phyloP scores from a whole-genome alignment of 2,329 filamentous ascomycete species.

The Emergomyces orientalis region DNA sequence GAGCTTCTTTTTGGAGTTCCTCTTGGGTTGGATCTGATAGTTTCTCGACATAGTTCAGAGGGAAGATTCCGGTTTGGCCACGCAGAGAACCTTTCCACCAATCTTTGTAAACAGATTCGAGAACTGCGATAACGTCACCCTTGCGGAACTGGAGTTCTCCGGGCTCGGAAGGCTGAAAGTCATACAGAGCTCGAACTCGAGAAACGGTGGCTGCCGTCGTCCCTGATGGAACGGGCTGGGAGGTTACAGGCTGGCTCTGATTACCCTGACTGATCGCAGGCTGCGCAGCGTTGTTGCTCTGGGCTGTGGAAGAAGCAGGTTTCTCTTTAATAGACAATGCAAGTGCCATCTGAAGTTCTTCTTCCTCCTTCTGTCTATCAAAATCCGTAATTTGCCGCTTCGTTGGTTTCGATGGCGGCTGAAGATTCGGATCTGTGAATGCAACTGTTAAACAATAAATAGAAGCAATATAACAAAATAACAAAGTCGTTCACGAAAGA shows the following conservation, averaged over 20 bases:
- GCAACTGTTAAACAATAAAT: slow-evolving; percentile 16
- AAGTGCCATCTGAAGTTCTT: slow-evolving; percentile 92
- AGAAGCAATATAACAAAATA: slow-evolving; percentile 12
- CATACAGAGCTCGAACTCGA: slow-evolving; percentile 82
- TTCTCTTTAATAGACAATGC: slow-evolving; percentile 90
- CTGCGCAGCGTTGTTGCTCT: slow-evolving; percentile 31
- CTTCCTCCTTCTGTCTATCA: slow-evolving; percentile 90
- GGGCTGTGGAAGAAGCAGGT: slow-evolving; percentile 32
- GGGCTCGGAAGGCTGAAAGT: slow-evolving; percentile 87
- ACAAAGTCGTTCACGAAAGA: neutral
- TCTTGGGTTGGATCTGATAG: slow-evolving; percentile 87
- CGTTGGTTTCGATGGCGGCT: slow-evolving; percentile 82
- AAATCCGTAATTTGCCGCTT: slow-evolving; percentile 85
- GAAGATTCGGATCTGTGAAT: slow-evolving; percentile 72
- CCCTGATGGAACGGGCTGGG: slow-evolving; percentile 53
- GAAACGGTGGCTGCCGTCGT: slow-evolving; percentile 96
- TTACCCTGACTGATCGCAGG: slow-evolving; percentile 27
- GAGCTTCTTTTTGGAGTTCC: slow-evolving; percentile 86
- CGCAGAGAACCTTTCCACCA: slow-evolving; percentile 97
- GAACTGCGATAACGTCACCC: slow-evolving; percentile 90
- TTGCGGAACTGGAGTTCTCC: slow-evolving; percentile 95
- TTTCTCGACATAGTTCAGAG: slow-evolving; percentile 97
- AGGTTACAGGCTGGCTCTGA: slow-evolving; percentile 23
- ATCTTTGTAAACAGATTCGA: slow-evolving; percentile 97
- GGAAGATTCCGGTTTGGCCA: slow-evolving; percentile 95